phyloP scores from a whole-genome alignment of 1,139 yeast species.

The Scheffersomyces segobiensis region DNA sequence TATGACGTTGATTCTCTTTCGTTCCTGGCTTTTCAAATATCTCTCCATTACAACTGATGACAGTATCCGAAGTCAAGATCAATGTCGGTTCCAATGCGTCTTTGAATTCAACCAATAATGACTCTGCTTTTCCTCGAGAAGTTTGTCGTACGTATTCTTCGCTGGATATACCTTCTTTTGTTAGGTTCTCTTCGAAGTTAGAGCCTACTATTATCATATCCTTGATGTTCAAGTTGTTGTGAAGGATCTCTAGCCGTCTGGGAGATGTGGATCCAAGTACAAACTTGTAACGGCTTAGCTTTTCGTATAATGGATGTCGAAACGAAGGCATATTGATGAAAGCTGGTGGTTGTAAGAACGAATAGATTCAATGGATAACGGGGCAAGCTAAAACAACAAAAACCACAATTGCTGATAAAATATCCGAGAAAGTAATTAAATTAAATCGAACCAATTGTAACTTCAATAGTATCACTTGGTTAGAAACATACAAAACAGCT shows the following conservation, averaged over 20 bases:
- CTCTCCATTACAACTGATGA: constrained; percentile 59
- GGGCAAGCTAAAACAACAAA: neutral
- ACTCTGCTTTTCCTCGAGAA: constrained; percentile 56
- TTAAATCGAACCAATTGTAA: neutral
- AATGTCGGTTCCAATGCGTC: constrained; percentile 20
- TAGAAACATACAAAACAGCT: no score
- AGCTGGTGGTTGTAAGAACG: neutral
- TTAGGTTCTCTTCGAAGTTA: constrained; percentile 71
- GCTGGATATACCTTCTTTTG: constrained; percentile 51
- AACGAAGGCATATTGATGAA: constrained; percentile 1
- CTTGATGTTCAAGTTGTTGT: constrained; percentile 57
- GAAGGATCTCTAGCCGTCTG: constrained; percentile 67
- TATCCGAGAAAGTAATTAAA: neutral
- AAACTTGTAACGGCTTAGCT: constrained; percentile 33
- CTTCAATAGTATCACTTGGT: neutral
- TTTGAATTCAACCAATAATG: constrained; percentile 50
- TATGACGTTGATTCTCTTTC: constrained; percentile 35
- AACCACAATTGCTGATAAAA: neutral
- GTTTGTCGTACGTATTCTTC: constrained; percentile 71
- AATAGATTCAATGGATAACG: neutral
- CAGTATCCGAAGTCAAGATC: constrained; percentile 81
- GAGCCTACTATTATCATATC: constrained; percentile 53
- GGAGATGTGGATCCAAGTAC: constrained; percentile 86
- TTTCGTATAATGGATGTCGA: constrained; percentile 28
- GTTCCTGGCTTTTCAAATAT: constrained; percentile 78